Evolutionary conservation across 2,329 filamentous ascomycete species (phyloP), one percentile per base, ranked within the genome.

Genomic region (Aspergillus sp.): DNA sequence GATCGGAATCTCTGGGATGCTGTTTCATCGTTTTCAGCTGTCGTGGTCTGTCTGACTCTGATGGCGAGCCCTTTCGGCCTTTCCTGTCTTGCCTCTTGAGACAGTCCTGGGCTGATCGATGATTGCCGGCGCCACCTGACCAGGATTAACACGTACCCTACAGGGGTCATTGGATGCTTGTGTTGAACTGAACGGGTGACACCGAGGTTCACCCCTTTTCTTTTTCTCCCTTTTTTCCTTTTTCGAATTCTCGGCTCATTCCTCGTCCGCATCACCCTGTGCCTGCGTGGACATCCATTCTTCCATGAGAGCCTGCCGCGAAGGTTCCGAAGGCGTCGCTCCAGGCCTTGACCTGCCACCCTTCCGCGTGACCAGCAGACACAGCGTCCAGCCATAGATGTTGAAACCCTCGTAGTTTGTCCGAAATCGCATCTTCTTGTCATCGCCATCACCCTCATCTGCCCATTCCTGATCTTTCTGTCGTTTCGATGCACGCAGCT

Each of bases 401-500:
- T 90, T 91, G 77, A 98, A 98, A 9, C 95, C 94, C 70, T 98
- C 92, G 77, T 98, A 99, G 14, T 87, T 88, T 26, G 94, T 95
- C 62, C 90, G 88, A 80, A 97, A 85, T 20, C 85, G 86, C 67
- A 96, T 79, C 75, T 97, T 98, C 81, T 99, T 97, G 78, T 97
- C 96, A 70, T 96, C 87, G 10, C 74, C 53, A 9, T 74, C 53
- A 63, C 74, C 68, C 4, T 57, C 80, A 79, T 52, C 47, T 16
- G 75, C 55, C 9, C 29, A 39, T 14, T 59, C 69, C 64, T 60
- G 75, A 71, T 57, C 73, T 71, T 63, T 80, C 72, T 50, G 75
- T 65, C 49, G 76, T 65, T 60, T 72, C 60, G 51, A 54, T 66
- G 63, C 14, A 57, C 59, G 59, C 31, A 46, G 47, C 22, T 51